Base-by-base conservation (phyloP, 345 rosid species). In the Salix dunnii region DNA sequence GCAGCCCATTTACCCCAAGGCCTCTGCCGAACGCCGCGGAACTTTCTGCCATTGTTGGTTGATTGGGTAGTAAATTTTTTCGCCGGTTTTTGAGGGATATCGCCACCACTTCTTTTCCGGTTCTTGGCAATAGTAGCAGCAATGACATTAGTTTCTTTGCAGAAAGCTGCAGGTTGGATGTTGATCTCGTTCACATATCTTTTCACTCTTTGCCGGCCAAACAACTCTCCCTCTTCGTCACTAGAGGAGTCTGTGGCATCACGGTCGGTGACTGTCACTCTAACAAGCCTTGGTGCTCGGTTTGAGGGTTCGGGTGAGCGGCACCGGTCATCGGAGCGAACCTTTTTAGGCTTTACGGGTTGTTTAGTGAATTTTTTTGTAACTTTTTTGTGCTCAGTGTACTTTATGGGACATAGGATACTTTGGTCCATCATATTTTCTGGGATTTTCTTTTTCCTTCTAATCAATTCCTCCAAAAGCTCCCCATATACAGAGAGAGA, bases 1-100 rank as follows among this genome's bases (percentile, higher is more conserved):
- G 99, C 99, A 3, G 99, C 99, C 97, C 97, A 94, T 85, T 94
- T 94, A 0, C 99, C 98, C 99, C 99, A 94, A 0, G 99, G 99
- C 79, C 99, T 84, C 80, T 89, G 97, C 68, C 99, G 78, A 3
- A 94, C 98, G 6, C 98, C 98, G 1, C 98, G 89, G 71, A 82
- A 94, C 91, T 94, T 94, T 80, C 80, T 94, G 28, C 76, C 82
- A 36, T 43, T 25, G 27, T n/a, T 21, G 7, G 11, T 25, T 58
- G 51, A 25, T 13, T 10, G 71, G 2, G 28, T 21, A 3, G 49
- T 12, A 21, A 13, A 1, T 5, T 8, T 68, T 68, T 58, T 58
- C 63, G 63, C 63, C 23, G 51, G 46, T 28, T 16, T n/a, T 68
- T 12, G 27, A 2, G 60, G 33, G 0, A 25, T 36, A 33, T 80